Base-by-base conservation (phyloP, 306 rosid genomes). In the Gynostemma pentaphyllum region DNA sequence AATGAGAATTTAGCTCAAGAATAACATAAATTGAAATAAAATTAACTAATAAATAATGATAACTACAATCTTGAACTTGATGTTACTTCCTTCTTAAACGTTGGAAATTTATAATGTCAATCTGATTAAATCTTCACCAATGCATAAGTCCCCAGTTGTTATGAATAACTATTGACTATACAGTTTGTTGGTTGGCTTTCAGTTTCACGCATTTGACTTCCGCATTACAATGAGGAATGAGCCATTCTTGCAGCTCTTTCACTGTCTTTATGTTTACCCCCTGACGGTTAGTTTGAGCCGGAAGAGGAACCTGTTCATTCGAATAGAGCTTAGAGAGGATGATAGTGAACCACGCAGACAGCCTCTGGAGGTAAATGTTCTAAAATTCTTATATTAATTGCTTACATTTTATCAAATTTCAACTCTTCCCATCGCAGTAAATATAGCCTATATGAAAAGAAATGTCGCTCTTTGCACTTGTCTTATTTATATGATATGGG, bases 151-250 rank as follows among this genome's bases (percentile, higher is more conserved):
- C 21, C 24, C 21, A n/a, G 14, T 32, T 22, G 53, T 36, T 29
- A 36, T 21, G 14, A 44, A 48, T 62, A 42, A 14, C 48, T 66
- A 53, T 46, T 66, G 70, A 66, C 26, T n/a, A 14, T 65, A 34
- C 16, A 30, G 8, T 16, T 32, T 48, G 67, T 75, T 66, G 70
- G 74, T 79, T 68, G 59, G 70, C 71, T 73, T 82, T 57, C 88
- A 92, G 99, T 88, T 88, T 83, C 99, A 88, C 51, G 96, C 96
- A 45, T 92, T 92, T 29, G 99, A 92, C 94, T 92, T 92, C 84
- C 96, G 99, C 73, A 78, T 96, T 29, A 88, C 92, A 23, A 78
- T 87, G 13, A 92, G 96, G 76, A 92, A 92, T n/a, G 90, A 88
- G 88, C 99, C 99, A 27, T 92, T 88, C 81, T 76, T 82, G 87